Base-by-base conservation (phyloP, 768 basidiomycete genomes). In the Lentinula edodes region DNA sequence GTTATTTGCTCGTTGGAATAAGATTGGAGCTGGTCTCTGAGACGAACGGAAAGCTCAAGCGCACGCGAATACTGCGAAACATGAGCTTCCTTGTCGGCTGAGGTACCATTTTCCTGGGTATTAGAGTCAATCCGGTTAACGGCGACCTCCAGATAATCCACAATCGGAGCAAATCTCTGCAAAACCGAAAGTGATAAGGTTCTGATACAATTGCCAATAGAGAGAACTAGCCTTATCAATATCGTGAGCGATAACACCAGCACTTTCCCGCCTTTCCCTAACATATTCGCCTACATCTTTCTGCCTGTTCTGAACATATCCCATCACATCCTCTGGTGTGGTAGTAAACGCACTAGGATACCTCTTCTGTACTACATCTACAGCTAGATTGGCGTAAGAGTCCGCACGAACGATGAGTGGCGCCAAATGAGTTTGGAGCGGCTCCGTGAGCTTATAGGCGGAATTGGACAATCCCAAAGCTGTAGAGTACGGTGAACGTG, bases 11-110 rank as follows among this genome's bases (percentile, higher is more conserved):
- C 87, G 56, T 81, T 78, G 3, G 90, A 88, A 69, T 87, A 88
- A 34, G 76, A 81, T 63, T 81, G 82, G 48, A 91, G 67, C 67
- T 87, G 83, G 65, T 85, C 84, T 62, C 78, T 80, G 63, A 91
- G 76, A 45, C 83, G 82, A 66, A 79, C 81, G 36, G 89, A 87
- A 55, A 93, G 81, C 41, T 78, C 77, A 63, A 83, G 77, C 51
- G 83, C 89, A 52, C 91, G 89, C 70, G 90, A 89, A 68, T 90
- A 90, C 74, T 93, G 91, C 66, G 84, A 90, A 70, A 89, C 9
- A 12, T 35, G 82, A 50, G 80, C 75, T 65, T 86, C 82, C 10
- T 79, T 76, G 10, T 81, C 74, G 5, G 76, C 75, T 35, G 82
- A 75, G 6, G 78, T 70, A 16, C 76, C 77, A 38, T 80, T 78